Conservation (phyloP, 2,329 filamentous ascomycete genomes). For the Beauveria scarabaeidicola region DNA sequence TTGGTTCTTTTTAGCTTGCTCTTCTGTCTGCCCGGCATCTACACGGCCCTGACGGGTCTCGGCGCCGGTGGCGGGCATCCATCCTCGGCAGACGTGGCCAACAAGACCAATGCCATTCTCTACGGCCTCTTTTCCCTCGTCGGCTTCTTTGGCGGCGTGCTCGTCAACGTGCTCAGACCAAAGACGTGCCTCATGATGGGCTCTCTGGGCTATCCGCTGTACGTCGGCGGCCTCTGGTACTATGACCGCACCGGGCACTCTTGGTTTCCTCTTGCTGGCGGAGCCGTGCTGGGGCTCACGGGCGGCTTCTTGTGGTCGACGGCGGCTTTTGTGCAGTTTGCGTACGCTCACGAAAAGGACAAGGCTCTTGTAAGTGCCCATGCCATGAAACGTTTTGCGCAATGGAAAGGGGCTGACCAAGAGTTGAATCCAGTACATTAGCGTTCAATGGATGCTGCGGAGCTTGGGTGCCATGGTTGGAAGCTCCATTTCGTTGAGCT, state of each 20-base stretch:
- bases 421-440: neutral
- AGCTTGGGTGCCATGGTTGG: slow-evolving; percentile 9
- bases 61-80: slow-evolving; percentile 16
- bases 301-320: slow-evolving; percentile 15
- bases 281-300: slow-evolving; percentile 14
- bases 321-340: slow-evolving; percentile 6
- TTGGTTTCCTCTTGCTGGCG: slow-evolving; percentile 16
- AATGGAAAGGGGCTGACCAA: neutral
- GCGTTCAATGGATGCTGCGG: slow-evolving; percentile 10
- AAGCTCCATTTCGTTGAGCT: slow-evolving; percentile 7
- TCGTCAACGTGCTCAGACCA: slow-evolving; percentile 15
- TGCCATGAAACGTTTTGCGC: too few relatives aligned
- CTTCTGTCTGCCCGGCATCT: slow-evolving; percentile 18
- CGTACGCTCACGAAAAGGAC: slow-evolving; percentile 11
- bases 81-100: slow-evolving; percentile 13
- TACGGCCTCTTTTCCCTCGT: slow-evolving; percentile 13
- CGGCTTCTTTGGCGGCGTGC: slow-evolving; percentile 14
- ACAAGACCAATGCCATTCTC: slow-evolving; percentile 14
- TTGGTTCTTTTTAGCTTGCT: slow-evolving; percentile 4
- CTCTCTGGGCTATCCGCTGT: slow-evolving; percentile 15
- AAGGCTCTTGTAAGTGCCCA: slow-evolving; percentile 9
- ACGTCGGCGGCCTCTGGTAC: slow-evolving; percentile 17
- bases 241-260: slow-evolving; percentile 11
- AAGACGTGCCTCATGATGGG: slow-evolving; percentile 14
- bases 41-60: slow-evolving; percentile 18